Percentiles rank a stretch among this genome's conserved stretches.
Evolutionary conservation across 2,329 filamentous ascomycete species (phyloP).

Genomic region (Pseudomassariella vexata): DNA sequence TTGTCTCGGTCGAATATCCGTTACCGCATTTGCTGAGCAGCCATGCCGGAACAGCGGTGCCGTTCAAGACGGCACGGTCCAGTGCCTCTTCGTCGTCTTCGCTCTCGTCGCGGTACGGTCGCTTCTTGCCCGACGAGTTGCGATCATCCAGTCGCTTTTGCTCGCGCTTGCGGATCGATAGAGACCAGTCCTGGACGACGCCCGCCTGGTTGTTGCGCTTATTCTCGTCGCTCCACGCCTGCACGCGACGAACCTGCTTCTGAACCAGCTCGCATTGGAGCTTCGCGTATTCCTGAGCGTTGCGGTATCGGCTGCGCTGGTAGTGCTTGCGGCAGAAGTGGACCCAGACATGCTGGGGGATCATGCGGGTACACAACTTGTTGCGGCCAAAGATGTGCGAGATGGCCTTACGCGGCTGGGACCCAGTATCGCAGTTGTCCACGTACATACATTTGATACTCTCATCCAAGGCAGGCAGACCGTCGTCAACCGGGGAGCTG

Average conservation of each 20-base stretch:
- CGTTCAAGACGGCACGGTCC: constrained; percentile 24
- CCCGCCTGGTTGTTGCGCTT: constrained; percentile 27
- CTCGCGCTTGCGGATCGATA: constrained; percentile 61
- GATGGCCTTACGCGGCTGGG: constrained; percentile 65
- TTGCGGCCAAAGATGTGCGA: constrained; percentile 81
- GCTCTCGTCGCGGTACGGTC: constrained; percentile 22
- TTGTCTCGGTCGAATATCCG: constrained; percentile 41
- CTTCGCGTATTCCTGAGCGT: constrained; percentile 52
- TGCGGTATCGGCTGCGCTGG: constrained; percentile 68
- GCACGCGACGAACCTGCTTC: constrained; percentile 56
- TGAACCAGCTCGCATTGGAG: constrained; percentile 60
- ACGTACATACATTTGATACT: constrained; percentile 47
- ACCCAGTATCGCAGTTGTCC: constrained; percentile 51
- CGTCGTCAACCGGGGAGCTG: constrained; percentile 10
- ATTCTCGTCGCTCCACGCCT: constrained; percentile 55
- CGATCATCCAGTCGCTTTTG: constrained; percentile 46
- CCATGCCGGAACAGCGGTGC: constrained; percentile 43
- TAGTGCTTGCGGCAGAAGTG: constrained; percentile 79
- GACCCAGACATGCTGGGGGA: constrained; percentile 67
- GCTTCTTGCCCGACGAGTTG: constrained; percentile 25
- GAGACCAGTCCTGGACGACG: constrained; percentile 52
- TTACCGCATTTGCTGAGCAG: constrained; percentile 38
- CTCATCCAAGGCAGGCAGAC: constrained; percentile 11
- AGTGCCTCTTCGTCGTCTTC: constrained; percentile 23
- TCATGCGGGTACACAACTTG: constrained; percentile 67